Evolutionary conservation across 345 rosid genomes (phyloP), one percentile per base, ranked within the genome.

Genomic region (Rhizophora apiculata): DNA sequence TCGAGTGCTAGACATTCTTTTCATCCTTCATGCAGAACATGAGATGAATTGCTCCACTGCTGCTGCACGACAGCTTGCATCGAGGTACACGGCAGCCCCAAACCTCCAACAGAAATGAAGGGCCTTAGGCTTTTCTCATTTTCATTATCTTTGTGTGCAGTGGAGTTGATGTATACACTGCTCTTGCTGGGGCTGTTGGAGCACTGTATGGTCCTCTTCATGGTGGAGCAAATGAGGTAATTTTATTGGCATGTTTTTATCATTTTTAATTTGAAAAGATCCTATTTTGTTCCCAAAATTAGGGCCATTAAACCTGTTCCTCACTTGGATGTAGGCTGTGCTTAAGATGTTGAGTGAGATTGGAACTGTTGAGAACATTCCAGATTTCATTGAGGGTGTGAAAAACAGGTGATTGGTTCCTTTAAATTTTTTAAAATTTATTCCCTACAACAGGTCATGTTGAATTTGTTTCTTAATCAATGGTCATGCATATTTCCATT

Each of bases 141-240:
- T 19, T 60, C 6, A 36, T 31, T 20, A 5, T 57, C 46, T 76
- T 22, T 70, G 46, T 70, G 68, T 83, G 78, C 79, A 92, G 98
- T 80, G 92, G 98, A 74, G 97, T 94, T 75, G 92, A 94, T 81
- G 97, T 92, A 49, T 94, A 84, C 80, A 87, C 96, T 67, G 90
- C 96, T 65, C 88, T 95, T 76, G 84, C 96, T 75, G 96, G 99
- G 80, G 96, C 98, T 71, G 96, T 90, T 74, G 96, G 96, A 67
- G 99, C 99, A 62, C 77, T 95, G 48, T 95, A 92, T 76, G 98
- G 99, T 67, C 98, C 98, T 66, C 98, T 95, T 79, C 99, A 95
- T 71, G 99, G 99, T 49, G 99, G 98, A 51, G 99, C 99, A 51
- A 92, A 95, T 74, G 99, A 95, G 96, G 99, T 85, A 71, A 52